A percentile compares a stretch with the other conserved stretches of the same genome.
Conservation (phyloP, 1,284 basidiomycete genomes). For the Pseudozyma hubeiensis region DNA sequence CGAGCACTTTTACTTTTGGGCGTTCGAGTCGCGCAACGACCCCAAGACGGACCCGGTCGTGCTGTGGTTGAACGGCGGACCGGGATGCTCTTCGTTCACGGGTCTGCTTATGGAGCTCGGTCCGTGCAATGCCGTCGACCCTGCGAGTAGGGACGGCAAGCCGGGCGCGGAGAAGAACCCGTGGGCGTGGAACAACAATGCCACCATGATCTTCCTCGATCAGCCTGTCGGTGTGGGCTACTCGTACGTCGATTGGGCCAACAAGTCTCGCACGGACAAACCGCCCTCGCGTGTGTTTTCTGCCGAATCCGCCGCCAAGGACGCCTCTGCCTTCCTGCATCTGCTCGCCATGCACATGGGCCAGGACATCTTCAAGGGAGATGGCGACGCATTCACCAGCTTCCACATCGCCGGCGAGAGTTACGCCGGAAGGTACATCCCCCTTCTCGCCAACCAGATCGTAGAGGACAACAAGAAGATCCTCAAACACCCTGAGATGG, state of each 20-base stretch:
- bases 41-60: slow-evolving; percentile 61
- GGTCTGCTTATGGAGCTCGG: slow-evolving; percentile 67
- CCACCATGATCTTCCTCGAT: slow-evolving; percentile 65
- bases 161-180: slow-evolving; percentile 60
- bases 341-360: slow-evolving; percentile 60
- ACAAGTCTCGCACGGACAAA: slow-evolving; percentile 49
- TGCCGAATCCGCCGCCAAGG: slow-evolving; percentile 57
- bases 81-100: slow-evolving; percentile 63
- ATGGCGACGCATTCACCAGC: slow-evolving; percentile 18
- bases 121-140: slow-evolving; percentile 62
- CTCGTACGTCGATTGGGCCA: slow-evolving; percentile 66
- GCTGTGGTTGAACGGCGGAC: slow-evolving; percentile 67
- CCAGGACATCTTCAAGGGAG: slow-evolving; percentile 42
- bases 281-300: slow-evolving; percentile 59
- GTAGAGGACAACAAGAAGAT: slow-evolving; percentile 62
- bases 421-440: slow-evolving; percentile 65
- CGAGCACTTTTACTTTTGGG: slow-evolving; percentile 69
- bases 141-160: slow-evolving; percentile 29
- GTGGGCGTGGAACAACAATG: slow-evolving; percentile 63
- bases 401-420: slow-evolving; percentile 67
- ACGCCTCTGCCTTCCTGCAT: slow-evolving; percentile 66
- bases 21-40: slow-evolving; percentile 63
- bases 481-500: slow-evolving; percentile 52
- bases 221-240: slow-evolving; percentile 66
- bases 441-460: slow-evolving; percentile 61